Percentiles rank a stretch among this genome's conserved stretches.
These are phyloP conservation scores for Erysimum cheiri DNA, from an alignment of 441 rosid species.

Conservation along the genomic window DNA sequence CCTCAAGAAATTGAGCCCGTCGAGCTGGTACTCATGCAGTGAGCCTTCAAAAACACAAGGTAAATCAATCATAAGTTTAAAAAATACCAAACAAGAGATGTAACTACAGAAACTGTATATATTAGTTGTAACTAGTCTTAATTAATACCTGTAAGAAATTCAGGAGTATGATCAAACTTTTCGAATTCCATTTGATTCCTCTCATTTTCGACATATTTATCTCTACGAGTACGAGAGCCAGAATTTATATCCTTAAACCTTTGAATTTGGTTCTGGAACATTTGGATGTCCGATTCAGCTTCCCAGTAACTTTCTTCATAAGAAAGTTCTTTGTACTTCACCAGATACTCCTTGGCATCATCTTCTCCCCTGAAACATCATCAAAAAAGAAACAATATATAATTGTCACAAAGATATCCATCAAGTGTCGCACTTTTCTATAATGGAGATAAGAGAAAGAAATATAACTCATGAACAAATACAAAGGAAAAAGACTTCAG, in stretches of 20 bases:
- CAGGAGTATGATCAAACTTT: constrained; percentile 73
- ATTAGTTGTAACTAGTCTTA: too few species aligned
- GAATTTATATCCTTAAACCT: constrained; percentile 66
- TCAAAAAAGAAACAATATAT: constrained; percentile 7
- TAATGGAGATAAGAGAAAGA: not conserved
- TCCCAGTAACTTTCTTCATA: constrained; percentile 96
- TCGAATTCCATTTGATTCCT: constrained; percentile 64
- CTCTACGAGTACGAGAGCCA: constrained; percentile 57
- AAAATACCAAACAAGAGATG: constrained; percentile 22
- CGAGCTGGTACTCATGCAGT: constrained; percentile 86
- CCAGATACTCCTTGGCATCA: constrained; percentile 77
- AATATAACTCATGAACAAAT: constrained; percentile 23
- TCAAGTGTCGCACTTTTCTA: not conserved
- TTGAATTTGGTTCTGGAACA: constrained; percentile 80
- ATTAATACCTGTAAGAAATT: constrained; percentile 76
- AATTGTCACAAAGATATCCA: not conserved
- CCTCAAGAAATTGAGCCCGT: constrained; percentile 85
- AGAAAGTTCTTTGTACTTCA: constrained; percentile 81
- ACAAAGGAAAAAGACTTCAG: constrained; percentile 30
- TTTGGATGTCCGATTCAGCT: constrained; percentile 76
- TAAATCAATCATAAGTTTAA: constrained; percentile 31
- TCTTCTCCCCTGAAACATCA: constrained; percentile 67
- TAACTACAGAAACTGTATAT: constrained; percentile 3
- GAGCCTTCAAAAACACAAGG: constrained; percentile 61
- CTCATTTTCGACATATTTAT: constrained; percentile 54